phyloP scores from a whole-genome alignment of 2,329 filamentous ascomycete species.

The Botryotinia calthae region DNA sequence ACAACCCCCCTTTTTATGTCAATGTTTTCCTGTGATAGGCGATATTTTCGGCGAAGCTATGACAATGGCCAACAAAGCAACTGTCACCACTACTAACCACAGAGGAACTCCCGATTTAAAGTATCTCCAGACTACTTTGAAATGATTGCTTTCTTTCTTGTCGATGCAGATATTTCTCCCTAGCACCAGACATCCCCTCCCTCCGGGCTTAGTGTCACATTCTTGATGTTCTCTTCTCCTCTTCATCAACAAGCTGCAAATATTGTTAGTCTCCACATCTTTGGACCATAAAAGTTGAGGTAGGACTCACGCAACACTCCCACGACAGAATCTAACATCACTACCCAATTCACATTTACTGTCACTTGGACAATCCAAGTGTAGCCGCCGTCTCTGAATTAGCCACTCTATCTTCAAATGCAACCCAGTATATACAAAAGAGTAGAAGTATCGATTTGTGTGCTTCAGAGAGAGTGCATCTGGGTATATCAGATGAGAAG shows the following conservation, averaged over 20 bases:
- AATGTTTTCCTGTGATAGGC: not conserved
- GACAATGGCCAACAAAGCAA: slow-evolving; percentile 9
- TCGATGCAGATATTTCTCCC: slow-evolving; percentile 23
- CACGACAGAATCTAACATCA: slow-evolving; percentile 58
- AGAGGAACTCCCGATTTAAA: not conserved
- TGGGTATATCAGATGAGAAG: slow-evolving; percentile 61
- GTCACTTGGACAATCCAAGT: slow-evolving; percentile 64
- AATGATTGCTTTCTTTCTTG: not conserved
- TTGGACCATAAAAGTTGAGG: not conserved
- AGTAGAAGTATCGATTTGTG: slow-evolving; percentile 60
- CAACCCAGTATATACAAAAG: slow-evolving; percentile 63
- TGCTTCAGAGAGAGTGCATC: slow-evolving; percentile 71
- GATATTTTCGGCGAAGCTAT: not conserved
- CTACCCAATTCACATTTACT: slow-evolving; percentile 56
- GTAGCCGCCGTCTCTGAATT: slow-evolving; percentile 58
- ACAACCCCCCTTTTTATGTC: not conserved
- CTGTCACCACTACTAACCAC: not conserved
- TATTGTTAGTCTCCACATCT: not conserved
- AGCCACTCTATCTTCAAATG: slow-evolving; percentile 68
- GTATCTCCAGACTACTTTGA: not conserved
- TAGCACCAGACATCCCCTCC: slow-evolving; percentile 36
- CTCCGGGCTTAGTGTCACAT: slow-evolving; percentile 46
- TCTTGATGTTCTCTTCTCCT: slow-evolving; percentile 58
- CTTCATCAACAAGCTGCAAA: slow-evolving; percentile 54
- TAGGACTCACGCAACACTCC: slow-evolving; percentile 53